Base-by-base conservation (phyloP, 2,329 filamentous ascomycete species). In the Hirsutella rhossiliensis region DNA sequence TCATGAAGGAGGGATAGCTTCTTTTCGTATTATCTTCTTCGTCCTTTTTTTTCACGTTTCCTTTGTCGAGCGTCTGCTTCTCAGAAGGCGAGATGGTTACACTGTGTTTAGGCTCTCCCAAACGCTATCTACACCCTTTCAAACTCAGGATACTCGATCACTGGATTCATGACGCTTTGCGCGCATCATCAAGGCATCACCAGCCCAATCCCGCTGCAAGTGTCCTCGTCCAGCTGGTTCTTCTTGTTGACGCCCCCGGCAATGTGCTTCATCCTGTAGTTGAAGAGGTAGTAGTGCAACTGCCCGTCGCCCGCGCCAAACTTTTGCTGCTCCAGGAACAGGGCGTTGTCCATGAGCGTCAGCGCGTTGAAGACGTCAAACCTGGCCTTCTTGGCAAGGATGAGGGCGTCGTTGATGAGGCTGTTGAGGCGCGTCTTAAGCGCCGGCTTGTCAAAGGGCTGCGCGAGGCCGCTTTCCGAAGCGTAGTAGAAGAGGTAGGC, bases 401-500 rank as follows among this genome's bases (percentile, higher is more conserved):
- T 85, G 44, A 98, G 72, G 1, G 86, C 85, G 61, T 98, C 92
- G 54, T 83, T 79, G 47, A 94, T 76, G 50, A 98, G 71, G 38
- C 72, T 67, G 61, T 94, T 89, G 49, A 98, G 74, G 23, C 90
- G 80, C n/a, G 72, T 68, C 67, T 89, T 89, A 52, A 94, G 72
- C 28, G 78, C 77, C 15, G 62, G 44, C 52, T 68, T 73, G 54
- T 78, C 66, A 9, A 69, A 56, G 5, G 77, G 70, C 38, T 69
- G 63, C 3, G 65, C 59, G 50, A 96, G 84, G 11, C 82, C 90
- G 5, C 76, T 70, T 56, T 95, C 87, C 7, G 84, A 84, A 45
- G 86, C 92, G 61, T 98, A 98, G 73, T 98, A 98, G 70, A 90
- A 98, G 44, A 97, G 76, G 65, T 98, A 98, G 28, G 92, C 92